Base-by-base conservation (phyloP, 169 alveolate species). In the Cyclospora cayetanensis region DNA sequence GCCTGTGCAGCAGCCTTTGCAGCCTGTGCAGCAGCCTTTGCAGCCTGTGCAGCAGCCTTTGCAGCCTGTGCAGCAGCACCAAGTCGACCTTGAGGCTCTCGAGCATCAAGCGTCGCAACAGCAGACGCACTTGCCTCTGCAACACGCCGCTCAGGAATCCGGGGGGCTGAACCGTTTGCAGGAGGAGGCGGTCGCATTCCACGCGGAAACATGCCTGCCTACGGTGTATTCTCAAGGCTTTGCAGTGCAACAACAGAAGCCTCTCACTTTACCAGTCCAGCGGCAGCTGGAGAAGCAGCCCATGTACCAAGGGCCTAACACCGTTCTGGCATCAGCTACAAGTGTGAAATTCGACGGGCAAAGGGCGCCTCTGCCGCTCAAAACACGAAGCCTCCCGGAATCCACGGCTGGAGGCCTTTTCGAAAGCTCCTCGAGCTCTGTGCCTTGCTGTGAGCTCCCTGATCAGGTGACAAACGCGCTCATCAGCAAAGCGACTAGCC, bases 1-100 rank as follows among this genome's bases (percentile, higher is more conserved):
- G 34, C 72, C 72, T n/a, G 7, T 60, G 27, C 84, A 35, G 84
- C 60, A 46, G 60, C 60, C 11, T 12, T 22, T 15, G 20, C 34
- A 12, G 34, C 72, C 34, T 2, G 0, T 60, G 72, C 72, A 20
- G 72, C 72, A 60, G 31, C 34, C 7, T 1, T 22, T 15, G 60
- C 60, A 46, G 20, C 60, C 77, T 25, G 34, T 27, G 77, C 77
- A 65, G 77, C 77, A 20, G 34, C n/a, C n/a, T n/a, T n/a, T n/a
- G n/a, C n/a, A n/a, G n/a, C n/a, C n/a, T n/a, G n/a, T 65, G 77
- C 77, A 65, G 35, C 77, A 65, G 77, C 39, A 20, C 39, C 77
- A 65, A 31, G 25, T 2, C 42, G 5, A 22, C 9, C 4, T 12
- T 46, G 2, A 35, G 53, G 1, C 25, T 27, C 18, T 5, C 27